phyloP scores from a whole-genome alignment of 208 protist genomes.

The Trypanosoma caninum region DNA sequence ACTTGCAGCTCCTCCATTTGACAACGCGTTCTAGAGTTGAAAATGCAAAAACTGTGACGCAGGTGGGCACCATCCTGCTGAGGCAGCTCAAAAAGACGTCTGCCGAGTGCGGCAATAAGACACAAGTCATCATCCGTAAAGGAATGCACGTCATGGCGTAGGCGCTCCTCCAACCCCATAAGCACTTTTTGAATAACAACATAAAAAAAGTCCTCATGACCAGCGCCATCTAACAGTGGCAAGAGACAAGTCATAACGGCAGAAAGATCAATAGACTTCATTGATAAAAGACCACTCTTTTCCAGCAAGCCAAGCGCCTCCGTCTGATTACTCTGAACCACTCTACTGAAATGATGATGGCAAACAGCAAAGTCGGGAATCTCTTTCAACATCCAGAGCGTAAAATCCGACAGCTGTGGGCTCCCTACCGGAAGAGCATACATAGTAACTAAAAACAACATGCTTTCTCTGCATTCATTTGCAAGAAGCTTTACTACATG shows the following conservation, averaged over 20 bases:
- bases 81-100: slow-evolving; percentile 48
- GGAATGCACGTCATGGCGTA: slow-evolving; percentile 38
- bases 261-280: slow-evolving; percentile 33
- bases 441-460: slow-evolving; percentile 25
- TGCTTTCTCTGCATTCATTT: slow-evolving; percentile 15
- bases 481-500: slow-evolving; percentile 9
- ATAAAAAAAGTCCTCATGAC: slow-evolving; percentile 66
- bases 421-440: slow-evolving; percentile 38
- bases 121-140: slow-evolving; percentile 60
- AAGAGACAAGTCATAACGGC: slow-evolving; percentile 44
- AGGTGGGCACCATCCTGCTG: slow-evolving; percentile 3
- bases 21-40: slow-evolving; percentile 47
- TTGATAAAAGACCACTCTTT: slow-evolving; percentile 45
- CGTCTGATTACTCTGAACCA: slow-evolving; percentile 45
- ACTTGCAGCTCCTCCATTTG: slow-evolving; percentile 87
- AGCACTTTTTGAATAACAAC: slow-evolving; percentile 67
- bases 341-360: slow-evolving; percentile 52
- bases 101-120: slow-evolving; percentile 60
- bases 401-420: slow-evolving; percentile 45
- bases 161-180: slow-evolving; percentile 54
- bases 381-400: slow-evolving; percentile 75
- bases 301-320: slow-evolving; percentile 57
- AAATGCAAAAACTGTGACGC: slow-evolving; percentile 5
- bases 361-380: slow-evolving; percentile 38
- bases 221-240: slow-evolving; percentile 60